Evolutionary conservation across 2,329 filamentous ascomycete genomes (phyloP).

Genomic region (Diaporthe batatas): DNA sequence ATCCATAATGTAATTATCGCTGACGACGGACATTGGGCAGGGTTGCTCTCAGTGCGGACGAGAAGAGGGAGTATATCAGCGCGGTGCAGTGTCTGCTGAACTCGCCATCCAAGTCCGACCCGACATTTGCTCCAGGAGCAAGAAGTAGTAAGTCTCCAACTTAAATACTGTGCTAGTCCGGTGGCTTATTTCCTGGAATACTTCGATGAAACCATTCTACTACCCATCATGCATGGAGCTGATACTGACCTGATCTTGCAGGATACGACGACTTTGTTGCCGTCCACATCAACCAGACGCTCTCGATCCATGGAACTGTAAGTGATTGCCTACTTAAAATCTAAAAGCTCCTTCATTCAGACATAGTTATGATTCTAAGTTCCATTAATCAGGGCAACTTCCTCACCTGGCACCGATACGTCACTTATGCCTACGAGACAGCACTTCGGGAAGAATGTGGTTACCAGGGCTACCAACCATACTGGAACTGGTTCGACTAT

Average conservation of each 20-base stretch:
- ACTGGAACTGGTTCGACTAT: constrained; percentile 32
- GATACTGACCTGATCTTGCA: background rate
- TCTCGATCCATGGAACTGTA: constrained; percentile 49
- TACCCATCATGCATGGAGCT: too few species aligned
- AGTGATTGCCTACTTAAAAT: background rate
- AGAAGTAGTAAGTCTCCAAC: background rate
- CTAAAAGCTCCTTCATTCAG: too few species aligned
- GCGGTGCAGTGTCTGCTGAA: constrained; percentile 11
- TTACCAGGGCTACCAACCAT: constrained; percentile 35
- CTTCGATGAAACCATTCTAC: background rate
- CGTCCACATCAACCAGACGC: constrained; percentile 62
- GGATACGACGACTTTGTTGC: constrained; percentile 62
- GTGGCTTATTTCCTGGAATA: too few species aligned
- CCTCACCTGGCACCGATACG: constrained; percentile 35
- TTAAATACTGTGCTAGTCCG: too few species aligned
- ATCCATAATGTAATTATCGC: too few species aligned
- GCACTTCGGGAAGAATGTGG: constrained; percentile 36
- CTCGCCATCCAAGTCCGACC: constrained; percentile 4
- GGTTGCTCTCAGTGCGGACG: background rate
- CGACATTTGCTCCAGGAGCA: background rate
- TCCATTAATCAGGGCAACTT: constrained; percentile 21
- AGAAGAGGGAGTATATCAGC: constrained; percentile 18
- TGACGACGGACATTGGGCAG: background rate
- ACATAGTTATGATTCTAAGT: background rate
- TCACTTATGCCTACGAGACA: constrained; percentile 17